Percentiles rank a stretch among this genome's conserved stretches.
phyloP scores from a whole-genome alignment of 176 grass and related monocot genomes.

The Triticum aestivum region DNA sequence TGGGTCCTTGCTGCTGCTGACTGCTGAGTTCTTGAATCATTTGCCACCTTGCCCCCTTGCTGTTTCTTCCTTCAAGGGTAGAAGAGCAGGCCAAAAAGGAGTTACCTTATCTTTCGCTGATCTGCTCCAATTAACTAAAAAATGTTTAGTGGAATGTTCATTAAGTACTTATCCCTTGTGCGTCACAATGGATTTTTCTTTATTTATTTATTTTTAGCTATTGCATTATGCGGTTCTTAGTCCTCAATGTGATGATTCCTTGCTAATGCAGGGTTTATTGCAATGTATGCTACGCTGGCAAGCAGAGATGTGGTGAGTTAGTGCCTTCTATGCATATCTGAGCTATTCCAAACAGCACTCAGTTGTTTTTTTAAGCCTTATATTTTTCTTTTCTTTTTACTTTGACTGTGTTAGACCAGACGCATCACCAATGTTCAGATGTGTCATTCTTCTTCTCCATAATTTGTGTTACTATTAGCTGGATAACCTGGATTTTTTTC shows the following conservation, averaged over 20 bases:
- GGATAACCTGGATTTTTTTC: not conserved
- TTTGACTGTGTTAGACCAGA: conserved; percentile 15
- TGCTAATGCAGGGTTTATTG: conserved; percentile 73
- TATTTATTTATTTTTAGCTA: not conserved
- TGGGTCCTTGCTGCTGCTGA: not conserved
- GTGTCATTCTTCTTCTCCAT: conserved; percentile 2
- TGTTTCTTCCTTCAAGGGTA: not conserved
- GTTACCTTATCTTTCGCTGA: not conserved
- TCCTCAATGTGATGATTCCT: conserved; percentile 4
- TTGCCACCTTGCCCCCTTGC: not conserved
- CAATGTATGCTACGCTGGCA: conserved; percentile 98
- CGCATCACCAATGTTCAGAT: not conserved
- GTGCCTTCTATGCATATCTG: not conserved
- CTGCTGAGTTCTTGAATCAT: not conserved
- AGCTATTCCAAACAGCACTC: conserved; percentile 10
- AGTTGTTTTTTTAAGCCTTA: conserved; percentile 1
- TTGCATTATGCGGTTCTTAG: not conserved
- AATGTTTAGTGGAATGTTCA: not conserved
- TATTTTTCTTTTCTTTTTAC: not conserved
- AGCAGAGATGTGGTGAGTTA: conserved; percentile 95
- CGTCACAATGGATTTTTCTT: not conserved
- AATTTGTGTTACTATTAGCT: conserved; percentile 1
- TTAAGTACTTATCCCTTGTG: not conserved
- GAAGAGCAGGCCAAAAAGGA: not conserved
- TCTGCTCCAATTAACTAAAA: not conserved